Evolutionary conservation across 352 stramenopile species (phyloP).

Genomic region (Elongisporangium prolatum): DNA sequence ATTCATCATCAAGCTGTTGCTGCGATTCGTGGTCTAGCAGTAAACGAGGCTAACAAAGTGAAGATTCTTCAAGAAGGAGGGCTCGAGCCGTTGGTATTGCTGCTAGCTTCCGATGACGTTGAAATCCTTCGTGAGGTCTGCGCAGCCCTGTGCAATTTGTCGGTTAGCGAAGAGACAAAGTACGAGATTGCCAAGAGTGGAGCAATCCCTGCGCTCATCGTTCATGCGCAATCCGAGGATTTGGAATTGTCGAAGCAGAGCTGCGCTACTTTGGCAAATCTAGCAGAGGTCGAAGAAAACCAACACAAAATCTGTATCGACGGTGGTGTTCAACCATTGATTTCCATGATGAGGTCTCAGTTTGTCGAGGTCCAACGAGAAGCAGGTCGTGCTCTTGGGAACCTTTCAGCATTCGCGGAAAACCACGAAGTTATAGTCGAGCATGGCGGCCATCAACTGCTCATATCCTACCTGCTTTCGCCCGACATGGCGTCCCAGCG

Average conservation of each 20-base stretch:
- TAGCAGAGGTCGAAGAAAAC: constrained; percentile 94
- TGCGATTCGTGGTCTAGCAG: constrained; percentile 90
- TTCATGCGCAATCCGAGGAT: constrained; percentile 91
- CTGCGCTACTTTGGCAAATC: constrained; percentile 92
- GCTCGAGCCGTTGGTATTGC: constrained; percentile 89
- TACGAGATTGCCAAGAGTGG: constrained; percentile 96
- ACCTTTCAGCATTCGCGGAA: constrained; percentile 86
- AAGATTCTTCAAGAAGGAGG: constrained; percentile 97
- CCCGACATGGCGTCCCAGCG: constrained; percentile 93
- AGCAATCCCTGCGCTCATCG: constrained; percentile 86
- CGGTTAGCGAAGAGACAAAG: constrained; percentile 95
- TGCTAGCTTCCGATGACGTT: constrained; percentile 88
- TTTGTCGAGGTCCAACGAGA: constrained; percentile 94
- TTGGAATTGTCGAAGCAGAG: constrained; percentile 88
- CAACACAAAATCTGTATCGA: constrained; percentile 93
- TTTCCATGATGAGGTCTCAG: constrained; percentile 93
- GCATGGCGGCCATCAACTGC: constrained; percentile 89
- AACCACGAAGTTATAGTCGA: constrained; percentile 92
- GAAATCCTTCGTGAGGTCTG: constrained; percentile 94
- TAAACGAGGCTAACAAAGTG: constrained; percentile 90
- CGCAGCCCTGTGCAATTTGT: constrained; percentile 94
- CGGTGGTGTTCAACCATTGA: constrained; percentile 88
- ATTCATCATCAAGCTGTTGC: constrained; percentile 94
- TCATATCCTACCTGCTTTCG: constrained; percentile 95
- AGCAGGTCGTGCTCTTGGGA: constrained; percentile 89